Percentiles rank a stretch among this genome's conserved stretches.
These are phyloP conservation scores for Suhomyces emberorum DNA, from an alignment of 805 yeast species.

Conservation along the genomic window DNA sequence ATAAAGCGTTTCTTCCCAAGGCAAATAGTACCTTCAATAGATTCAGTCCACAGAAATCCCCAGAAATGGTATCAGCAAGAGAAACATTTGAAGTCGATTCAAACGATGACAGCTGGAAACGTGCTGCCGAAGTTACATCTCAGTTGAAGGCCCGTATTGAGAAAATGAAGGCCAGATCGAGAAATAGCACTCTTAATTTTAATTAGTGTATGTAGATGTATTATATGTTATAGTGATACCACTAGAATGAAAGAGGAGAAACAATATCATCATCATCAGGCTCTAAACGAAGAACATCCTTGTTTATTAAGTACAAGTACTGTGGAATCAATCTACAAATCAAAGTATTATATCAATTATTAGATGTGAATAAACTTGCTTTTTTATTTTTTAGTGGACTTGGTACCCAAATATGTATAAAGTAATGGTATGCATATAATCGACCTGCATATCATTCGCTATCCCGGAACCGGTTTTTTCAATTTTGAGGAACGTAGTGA, in stretches of 20 bases:
- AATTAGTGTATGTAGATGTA: slow-evolving; percentile 2
- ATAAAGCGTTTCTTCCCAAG: slow-evolving; percentile 7
- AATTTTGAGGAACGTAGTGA: not conserved
- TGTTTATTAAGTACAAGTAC: no score
- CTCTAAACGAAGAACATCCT: no score
- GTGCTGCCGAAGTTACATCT: slow-evolving; percentile 86
- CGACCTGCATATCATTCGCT: no score
- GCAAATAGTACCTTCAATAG: slow-evolving; percentile 19
- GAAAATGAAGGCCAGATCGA: slow-evolving; percentile 72
- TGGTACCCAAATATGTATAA: no score
- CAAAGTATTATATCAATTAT: not conserved
- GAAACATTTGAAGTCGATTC: slow-evolving; percentile 34
- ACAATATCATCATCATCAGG: no score
- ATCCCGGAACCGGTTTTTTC: not conserved
- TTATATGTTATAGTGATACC: no score
- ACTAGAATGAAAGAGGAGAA: no score
- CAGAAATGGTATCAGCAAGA: slow-evolving; percentile 16
- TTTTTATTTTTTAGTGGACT: no score
- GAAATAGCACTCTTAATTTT: slow-evolving; percentile 11
- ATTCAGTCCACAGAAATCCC: slow-evolving; percentile 18
- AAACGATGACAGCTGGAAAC: slow-evolving; percentile 74
- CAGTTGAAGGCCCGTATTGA: slow-evolving; percentile 85
- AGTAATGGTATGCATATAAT: no score
- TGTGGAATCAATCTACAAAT: no score
- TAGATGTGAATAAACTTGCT: not conserved